These are phyloP conservation scores for Penicillium vulpinum DNA, from an alignment of 2,329 filamentous ascomycete genomes.

Conservation along the genomic window DNA sequence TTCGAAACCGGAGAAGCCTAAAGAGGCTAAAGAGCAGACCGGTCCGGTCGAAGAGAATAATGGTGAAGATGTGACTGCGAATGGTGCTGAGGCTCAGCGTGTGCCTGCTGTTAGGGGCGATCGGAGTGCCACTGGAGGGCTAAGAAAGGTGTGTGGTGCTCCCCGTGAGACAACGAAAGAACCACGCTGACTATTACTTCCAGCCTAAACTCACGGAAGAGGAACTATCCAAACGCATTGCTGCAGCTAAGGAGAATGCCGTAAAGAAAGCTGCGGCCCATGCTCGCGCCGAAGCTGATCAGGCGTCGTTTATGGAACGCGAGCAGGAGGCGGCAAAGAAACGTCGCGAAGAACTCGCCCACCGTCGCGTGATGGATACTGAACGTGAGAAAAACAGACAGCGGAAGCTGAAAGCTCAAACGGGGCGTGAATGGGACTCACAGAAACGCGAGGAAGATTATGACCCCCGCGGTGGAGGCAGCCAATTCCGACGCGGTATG, in stretches of 20 bases:
- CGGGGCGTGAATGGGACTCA: conserved; percentile 63
- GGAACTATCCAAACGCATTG: conserved; percentile 62
- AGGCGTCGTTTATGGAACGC: conserved; percentile 63
- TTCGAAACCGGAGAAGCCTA: conserved; percentile 12
- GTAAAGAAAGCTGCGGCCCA: conserved; percentile 61
- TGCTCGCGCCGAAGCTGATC: conserved; percentile 66
- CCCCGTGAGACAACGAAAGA: background rate
- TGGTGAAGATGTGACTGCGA: conserved; percentile 8
- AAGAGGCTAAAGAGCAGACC: conserved; percentile 16
- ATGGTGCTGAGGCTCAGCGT: conserved; percentile 29
- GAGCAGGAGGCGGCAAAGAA: conserved; percentile 60
- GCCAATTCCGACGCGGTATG: conserved; percentile 52
- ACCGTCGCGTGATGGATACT: conserved; percentile 60
- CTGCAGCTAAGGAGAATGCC: conserved; percentile 62
- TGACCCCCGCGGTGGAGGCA: conserved; percentile 41
- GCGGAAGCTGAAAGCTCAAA: conserved; percentile 59
- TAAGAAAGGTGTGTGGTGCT: conserved; percentile 44
- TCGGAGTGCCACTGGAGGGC: conserved; percentile 55
- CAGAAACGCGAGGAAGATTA: conserved; percentile 61
- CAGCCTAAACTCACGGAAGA: conserved; percentile 65
- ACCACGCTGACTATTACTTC: conserved; percentile 26
- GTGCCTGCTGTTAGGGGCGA: conserved; percentile 55
- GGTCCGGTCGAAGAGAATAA: conserved; percentile 12
- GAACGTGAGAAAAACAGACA: conserved; percentile 62
- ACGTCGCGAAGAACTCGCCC: conserved; percentile 51